Conservation (phyloP, 345 rosid genomes). For the Luvunga scandens region DNA sequence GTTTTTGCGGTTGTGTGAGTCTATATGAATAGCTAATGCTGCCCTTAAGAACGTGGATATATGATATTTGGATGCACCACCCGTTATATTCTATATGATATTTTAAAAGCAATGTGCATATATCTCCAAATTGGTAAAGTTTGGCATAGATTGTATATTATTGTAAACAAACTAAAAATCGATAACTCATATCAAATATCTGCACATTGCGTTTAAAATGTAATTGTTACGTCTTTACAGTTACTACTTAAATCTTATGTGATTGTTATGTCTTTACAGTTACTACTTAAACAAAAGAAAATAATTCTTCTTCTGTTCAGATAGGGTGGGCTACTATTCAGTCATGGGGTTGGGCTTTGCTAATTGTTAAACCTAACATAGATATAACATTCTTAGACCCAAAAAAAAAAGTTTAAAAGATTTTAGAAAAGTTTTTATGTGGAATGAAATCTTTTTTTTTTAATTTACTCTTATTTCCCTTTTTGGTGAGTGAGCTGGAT, state of each 20-base stretch:
- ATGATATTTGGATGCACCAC: not conserved
- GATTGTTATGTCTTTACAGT: not conserved
- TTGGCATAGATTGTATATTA: not conserved
- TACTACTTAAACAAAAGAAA: not conserved
- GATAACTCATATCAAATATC: not conserved
- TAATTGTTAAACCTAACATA: too few species aligned
- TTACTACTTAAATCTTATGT: not conserved
- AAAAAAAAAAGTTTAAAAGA: too few species aligned
- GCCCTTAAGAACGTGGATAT: not conserved
- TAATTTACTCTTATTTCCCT: too few species aligned
- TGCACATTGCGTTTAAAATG: too few species aligned
- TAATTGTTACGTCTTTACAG: not conserved
- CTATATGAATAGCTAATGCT: not conserved
- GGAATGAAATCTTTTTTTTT: too few species aligned
- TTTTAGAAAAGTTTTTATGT: too few species aligned
- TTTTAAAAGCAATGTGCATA: too few species aligned
- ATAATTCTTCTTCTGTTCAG: not conserved
- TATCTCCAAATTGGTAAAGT: not conserved
- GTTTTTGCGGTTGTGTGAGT: not conserved
- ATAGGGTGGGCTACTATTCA: not conserved
- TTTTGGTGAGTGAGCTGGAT: not conserved
- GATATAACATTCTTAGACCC: too few species aligned
- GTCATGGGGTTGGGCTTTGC: not conserved
- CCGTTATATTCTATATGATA: too few species aligned
- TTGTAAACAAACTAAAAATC: not conserved